phyloP scores from a whole-genome alignment of 2,329 filamentous ascomycete species.

The Zasmidium citrigriseum region DNA sequence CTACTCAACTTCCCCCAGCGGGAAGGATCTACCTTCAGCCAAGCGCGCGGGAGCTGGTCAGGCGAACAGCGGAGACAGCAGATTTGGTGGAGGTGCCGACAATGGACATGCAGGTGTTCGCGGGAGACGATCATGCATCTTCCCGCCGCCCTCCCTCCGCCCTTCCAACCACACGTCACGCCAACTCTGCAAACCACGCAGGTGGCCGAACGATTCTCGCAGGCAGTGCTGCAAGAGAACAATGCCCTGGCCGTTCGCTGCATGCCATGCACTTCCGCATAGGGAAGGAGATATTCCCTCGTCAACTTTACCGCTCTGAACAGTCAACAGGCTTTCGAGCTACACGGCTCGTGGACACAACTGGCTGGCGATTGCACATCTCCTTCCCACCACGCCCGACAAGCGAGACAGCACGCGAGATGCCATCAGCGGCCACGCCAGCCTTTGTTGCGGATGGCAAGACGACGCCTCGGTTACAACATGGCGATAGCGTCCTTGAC shows the following conservation, averaged over 20 bases:
- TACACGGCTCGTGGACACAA: not conserved
- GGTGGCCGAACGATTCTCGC: not conserved
- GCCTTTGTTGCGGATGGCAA: not conserved
- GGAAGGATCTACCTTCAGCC: not conserved
- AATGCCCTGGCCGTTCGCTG: not conserved
- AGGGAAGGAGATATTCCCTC: not conserved
- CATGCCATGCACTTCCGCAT: not conserved
- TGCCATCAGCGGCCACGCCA: not conserved
- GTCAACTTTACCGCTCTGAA: not conserved
- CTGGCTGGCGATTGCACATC: slow-evolving; percentile 1
- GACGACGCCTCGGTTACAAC: slow-evolving; percentile 1
- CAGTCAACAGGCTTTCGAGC: not conserved
- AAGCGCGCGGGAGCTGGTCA: slow-evolving; percentile 4
- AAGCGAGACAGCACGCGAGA: slow-evolving; percentile 1
- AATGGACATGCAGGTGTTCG: not conserved
- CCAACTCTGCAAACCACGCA: no score
- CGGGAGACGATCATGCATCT: not conserved
- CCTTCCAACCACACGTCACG: not conserved
- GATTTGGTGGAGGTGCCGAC: not conserved
- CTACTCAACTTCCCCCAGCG: not conserved
- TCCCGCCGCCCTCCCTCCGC: not conserved
- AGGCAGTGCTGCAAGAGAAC: not conserved
- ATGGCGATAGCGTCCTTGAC: not conserved
- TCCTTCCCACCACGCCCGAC: not conserved
- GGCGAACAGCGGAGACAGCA: slow-evolving; percentile 1